Conservation (phyloP, 148 eudicot species). For the Chenopodium quinoa region DNA sequence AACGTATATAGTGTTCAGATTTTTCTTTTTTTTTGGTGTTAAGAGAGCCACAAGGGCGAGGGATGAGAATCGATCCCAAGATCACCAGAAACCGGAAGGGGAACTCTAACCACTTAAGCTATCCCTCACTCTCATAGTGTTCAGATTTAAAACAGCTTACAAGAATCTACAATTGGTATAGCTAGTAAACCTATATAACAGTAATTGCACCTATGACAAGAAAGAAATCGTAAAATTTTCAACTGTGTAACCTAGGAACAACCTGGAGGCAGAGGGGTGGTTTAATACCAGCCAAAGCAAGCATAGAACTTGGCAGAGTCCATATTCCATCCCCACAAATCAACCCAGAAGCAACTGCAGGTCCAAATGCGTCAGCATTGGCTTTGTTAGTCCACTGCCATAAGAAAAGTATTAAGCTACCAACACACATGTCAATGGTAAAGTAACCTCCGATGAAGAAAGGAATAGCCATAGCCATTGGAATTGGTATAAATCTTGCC, state of each 20-base stretch:
- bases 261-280: slow-evolving; percentile 80
- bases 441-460: slow-evolving; percentile 71
- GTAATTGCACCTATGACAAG: background rate
- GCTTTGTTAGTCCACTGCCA: slow-evolving; percentile 49
- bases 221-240: background rate
- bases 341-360: slow-evolving; percentile 76
- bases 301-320: slow-evolving; percentile 62
- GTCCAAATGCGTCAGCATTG: slow-evolving; percentile 53
- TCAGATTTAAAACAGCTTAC: background rate
- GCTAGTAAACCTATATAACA: background rate
- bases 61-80: no score
- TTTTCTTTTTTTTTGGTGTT: no score
- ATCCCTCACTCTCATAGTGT: background rate
- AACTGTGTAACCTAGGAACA: slow-evolving; percentile 14
- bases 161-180: slow-evolving; percentile 8
- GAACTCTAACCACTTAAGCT: no score
- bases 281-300: slow-evolving; percentile 52
- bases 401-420: slow-evolving; percentile 55
- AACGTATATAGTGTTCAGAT: background rate
- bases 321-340: slow-evolving; percentile 84
- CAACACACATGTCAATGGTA: slow-evolving; percentile 71
- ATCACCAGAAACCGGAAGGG: no score
- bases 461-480: slow-evolving; percentile 89
- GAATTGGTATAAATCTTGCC: slow-evolving; percentile 54
- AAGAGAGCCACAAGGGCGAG: no score